These are phyloP conservation scores for Gautieria morchelliformis DNA, from an alignment of 768 basidiomycete genomes.

Conservation along the genomic window DNA sequence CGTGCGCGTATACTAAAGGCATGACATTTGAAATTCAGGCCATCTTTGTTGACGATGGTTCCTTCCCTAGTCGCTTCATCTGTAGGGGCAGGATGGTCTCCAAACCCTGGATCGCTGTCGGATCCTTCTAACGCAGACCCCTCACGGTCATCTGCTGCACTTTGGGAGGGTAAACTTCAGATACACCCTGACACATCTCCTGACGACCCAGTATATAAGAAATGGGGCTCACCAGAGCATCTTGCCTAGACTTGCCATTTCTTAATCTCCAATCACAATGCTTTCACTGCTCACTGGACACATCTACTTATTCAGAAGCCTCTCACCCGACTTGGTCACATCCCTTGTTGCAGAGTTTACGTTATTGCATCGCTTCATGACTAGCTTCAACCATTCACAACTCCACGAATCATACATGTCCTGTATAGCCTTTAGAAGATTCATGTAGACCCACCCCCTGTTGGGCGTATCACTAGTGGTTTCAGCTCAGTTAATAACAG, in stretches of 20 bases:
- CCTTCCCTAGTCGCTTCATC: constrained; percentile 67
- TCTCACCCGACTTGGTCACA: not conserved
- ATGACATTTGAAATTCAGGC: constrained; percentile 25
- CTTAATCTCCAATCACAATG: not conserved
- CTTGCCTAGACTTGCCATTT: not conserved
- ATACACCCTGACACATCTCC: constrained; percentile 76
- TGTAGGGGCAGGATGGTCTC: constrained; percentile 56
- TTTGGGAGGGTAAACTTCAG: constrained; percentile 80
- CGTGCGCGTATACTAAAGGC: not conserved
- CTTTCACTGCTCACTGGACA: not conserved
- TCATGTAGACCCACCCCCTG: too few species aligned
- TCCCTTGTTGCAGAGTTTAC: not conserved
- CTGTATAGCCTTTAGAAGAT: too few species aligned
- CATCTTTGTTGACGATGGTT: constrained; percentile 68
- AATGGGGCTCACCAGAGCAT: constrained; percentile 19
- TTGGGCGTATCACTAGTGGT: too few species aligned
- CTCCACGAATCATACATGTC: too few species aligned
- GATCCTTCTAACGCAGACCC: constrained; percentile 73
- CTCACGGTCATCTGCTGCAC: constrained; percentile 68
- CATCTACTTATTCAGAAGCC: not conserved
- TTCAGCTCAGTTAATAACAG: too few species aligned
- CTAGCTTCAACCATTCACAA: too few species aligned
- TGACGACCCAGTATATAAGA: constrained; percentile 44
- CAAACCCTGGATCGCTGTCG: constrained; percentile 46
- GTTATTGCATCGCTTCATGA: not conserved